Evolutionary conservation across 495 filamentous ascomycete genomes (phyloP).

Genomic region (Pyrenula massariospora): DNA sequence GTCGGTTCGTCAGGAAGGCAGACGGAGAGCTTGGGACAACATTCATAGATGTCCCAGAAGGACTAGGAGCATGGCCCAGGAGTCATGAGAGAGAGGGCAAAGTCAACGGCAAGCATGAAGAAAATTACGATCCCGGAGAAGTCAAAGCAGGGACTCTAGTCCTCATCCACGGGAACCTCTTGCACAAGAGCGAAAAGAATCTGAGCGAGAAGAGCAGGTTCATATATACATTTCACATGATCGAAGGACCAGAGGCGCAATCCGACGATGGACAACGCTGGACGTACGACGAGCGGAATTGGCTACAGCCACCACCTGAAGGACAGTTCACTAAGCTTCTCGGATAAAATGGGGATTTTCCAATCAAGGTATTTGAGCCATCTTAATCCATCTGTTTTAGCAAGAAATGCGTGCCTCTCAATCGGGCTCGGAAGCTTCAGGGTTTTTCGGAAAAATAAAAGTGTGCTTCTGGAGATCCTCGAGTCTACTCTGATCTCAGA

Average conservation of each 20-base stretch:
- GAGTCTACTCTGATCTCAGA: too few relatives aligned
- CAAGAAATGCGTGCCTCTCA: too few relatives aligned
- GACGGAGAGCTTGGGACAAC: slow-evolving; percentile 40
- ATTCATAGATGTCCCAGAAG: slow-evolving; percentile 30
- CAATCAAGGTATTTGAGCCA: too few relatives aligned
- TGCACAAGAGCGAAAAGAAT: slow-evolving; percentile 96
- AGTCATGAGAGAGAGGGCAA: slow-evolving; percentile 23
- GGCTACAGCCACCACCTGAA: slow-evolving; percentile 71
- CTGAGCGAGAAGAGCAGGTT: slow-evolving; percentile 71
- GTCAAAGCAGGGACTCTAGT: slow-evolving; percentile 83
- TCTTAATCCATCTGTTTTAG: too few relatives aligned
- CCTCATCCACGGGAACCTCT: slow-evolving; percentile 87
- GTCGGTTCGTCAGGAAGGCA: slow-evolving; percentile 59
- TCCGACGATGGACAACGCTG: slow-evolving; percentile 13
- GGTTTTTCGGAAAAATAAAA: too few relatives aligned
- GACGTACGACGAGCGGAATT: slow-evolving; percentile 78
- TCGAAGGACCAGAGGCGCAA: slow-evolving; percentile 60
- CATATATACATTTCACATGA: slow-evolving; percentile 96
- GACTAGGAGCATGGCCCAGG: slow-evolving; percentile 29
- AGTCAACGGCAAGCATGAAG: slow-evolving; percentile 16
- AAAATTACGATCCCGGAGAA: slow-evolving; percentile 57
- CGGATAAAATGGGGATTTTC: too few relatives aligned
- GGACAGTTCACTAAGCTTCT: slow-evolving; percentile 64
- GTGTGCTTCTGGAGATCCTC: too few relatives aligned
- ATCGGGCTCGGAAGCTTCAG: too few relatives aligned